Conservation (phyloP, 345 rosid genomes). For the Erodium maritimum region DNA sequence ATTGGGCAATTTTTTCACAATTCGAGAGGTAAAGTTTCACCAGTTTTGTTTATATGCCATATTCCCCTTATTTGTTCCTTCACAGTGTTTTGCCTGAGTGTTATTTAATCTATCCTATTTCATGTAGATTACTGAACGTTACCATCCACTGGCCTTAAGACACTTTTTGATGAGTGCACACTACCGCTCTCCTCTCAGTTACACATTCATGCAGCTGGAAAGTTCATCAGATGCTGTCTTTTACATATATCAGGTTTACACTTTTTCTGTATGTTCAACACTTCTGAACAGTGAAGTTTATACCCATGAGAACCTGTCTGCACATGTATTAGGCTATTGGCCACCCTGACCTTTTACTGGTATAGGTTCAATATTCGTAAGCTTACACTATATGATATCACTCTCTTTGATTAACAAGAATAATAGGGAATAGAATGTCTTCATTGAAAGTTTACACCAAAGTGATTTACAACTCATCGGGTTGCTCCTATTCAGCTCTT, state of each 20-base stretch:
- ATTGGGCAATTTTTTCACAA: constrained; percentile 54
- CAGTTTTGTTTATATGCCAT: constrained; percentile 1
- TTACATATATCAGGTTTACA: constrained; percentile 69
- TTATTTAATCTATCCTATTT: neutral
- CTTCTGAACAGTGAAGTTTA: no score
- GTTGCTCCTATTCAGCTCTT: no score
- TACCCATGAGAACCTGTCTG: no score
- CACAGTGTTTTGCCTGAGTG: neutral
- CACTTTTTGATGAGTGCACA: constrained; percentile 78
- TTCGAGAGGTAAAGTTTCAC: constrained; percentile 38
- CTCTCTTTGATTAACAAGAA: no score
- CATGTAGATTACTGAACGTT: constrained; percentile 47
- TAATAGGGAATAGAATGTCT: no score
- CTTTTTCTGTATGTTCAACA: constrained; percentile 3
- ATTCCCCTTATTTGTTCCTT: neutral
- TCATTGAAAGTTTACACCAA: no score
- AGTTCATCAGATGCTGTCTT: constrained; percentile 56
- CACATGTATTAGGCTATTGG: neutral
- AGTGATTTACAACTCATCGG: no score
- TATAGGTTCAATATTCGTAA: no score
- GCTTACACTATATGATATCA: no score
- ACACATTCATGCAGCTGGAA: constrained; percentile 48
- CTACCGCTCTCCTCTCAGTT: constrained; percentile 78
- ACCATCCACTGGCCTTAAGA: constrained; percentile 77
- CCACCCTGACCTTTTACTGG: no score